phyloP scores from a whole-genome alignment of 2,329 filamentous ascomycete species.

The Scorias spongiosa region DNA sequence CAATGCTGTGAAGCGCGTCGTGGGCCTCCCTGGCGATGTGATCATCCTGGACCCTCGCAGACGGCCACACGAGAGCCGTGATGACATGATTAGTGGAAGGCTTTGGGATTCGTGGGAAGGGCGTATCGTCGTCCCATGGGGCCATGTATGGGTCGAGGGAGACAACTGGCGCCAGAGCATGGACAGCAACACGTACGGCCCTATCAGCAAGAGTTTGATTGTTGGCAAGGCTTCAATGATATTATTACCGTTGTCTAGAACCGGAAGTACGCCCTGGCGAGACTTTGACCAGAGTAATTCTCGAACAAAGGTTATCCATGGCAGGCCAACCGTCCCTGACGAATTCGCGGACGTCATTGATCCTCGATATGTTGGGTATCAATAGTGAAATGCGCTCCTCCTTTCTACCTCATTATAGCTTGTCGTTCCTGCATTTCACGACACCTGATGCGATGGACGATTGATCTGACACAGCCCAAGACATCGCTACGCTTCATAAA shows the following conservation, averaged over 20 bases:
- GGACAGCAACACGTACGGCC: slow-evolving; percentile 86
- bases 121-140: slow-evolving; percentile 52
- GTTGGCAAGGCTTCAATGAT: slow-evolving; percentile 60
- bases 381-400: too few relatives aligned
- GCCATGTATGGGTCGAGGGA: slow-evolving; percentile 91
- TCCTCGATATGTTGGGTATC: neutral
- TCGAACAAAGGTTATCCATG: neutral
- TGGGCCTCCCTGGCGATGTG: slow-evolving; percentile 66
- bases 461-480: too few relatives aligned
- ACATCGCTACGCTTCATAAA: too few relatives aligned
- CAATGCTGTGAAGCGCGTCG: slow-evolving; percentile 64
- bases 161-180: slow-evolving; percentile 59
- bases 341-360: neutral
- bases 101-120: slow-evolving; percentile 16
- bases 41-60: slow-evolving; percentile 42
- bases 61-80: slow-evolving; percentile 18
- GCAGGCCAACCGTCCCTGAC: neutral
- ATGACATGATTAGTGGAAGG: slow-evolving; percentile 19
- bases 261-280: neutral
- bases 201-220: slow-evolving; percentile 50
- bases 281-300: neutral
- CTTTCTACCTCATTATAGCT: too few relatives aligned
- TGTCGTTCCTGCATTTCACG: too few relatives aligned
- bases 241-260: slow-evolving; percentile 40
- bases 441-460: too few relatives aligned